phyloP scores from a whole-genome alignment of 345 rosid genomes.

The Nasturtium officinale region DNA sequence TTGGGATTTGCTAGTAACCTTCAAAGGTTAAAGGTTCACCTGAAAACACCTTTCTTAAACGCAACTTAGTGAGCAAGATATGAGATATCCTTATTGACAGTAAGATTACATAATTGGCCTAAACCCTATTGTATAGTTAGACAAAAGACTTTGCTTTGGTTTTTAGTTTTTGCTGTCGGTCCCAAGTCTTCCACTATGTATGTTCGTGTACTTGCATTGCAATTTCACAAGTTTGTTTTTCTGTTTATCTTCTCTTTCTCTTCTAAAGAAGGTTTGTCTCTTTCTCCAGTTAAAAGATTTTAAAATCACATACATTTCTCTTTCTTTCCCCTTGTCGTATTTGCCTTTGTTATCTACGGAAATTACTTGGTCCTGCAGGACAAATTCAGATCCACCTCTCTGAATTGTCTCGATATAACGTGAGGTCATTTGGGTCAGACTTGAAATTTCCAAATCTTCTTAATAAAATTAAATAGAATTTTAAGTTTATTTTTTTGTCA shows the following conservation, averaged over 20 bases:
- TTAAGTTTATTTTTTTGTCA: neutral
- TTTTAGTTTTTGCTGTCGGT: neutral
- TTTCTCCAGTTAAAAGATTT: neutral
- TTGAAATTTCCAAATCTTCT: neutral
- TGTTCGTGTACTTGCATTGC: slow-evolving; percentile 23
- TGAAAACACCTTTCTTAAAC: neutral
- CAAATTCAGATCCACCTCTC: neutral
- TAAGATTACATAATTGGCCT: neutral
- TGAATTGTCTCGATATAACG: slow-evolving; percentile 16
- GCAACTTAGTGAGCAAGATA: neutral
- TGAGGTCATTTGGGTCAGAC: neutral
- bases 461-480: neutral
- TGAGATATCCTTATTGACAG: neutral
- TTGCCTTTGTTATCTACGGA: neutral
- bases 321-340: neutral
- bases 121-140: neutral
- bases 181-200: slow-evolving; percentile 33
- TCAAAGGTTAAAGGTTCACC: slow-evolving; percentile 1
- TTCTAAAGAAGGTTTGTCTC: neutral
- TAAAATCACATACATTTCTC: neutral
- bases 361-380: slow-evolving; percentile 14
- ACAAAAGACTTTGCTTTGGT: slow-evolving; percentile 23
- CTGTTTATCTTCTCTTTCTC: neutral
- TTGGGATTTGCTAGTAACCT: slow-evolving; percentile 23
- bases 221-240: slow-evolving; percentile 7